Conservation (phyloP, 768 basidiomycete species). For the Boletus pseudopeckii region DNA sequence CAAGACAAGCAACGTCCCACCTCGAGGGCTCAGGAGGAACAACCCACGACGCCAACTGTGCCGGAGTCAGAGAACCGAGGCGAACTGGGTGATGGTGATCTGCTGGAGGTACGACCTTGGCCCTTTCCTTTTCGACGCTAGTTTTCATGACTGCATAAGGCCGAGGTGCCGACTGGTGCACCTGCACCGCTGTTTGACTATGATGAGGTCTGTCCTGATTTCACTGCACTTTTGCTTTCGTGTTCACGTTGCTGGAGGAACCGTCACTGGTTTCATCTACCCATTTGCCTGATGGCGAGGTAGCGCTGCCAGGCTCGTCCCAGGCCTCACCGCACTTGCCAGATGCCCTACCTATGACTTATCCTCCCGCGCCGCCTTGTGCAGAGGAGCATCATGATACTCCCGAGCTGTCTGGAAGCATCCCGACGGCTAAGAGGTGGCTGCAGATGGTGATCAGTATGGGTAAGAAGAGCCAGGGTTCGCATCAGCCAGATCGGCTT, state of each 20-base stretch:
- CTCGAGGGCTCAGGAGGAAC: no score
- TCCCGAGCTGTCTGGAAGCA: background rate
- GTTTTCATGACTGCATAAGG: background rate
- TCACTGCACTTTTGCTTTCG: background rate
- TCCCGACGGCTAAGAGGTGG: background rate
- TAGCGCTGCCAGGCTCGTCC: background rate
- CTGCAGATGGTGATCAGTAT: background rate
- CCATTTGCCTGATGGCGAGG: background rate
- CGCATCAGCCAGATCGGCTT: background rate
- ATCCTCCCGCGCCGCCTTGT: background rate
- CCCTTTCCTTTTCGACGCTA: background rate
- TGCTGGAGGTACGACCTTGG: background rate
- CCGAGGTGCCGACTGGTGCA: background rate
- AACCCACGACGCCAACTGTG: background rate
- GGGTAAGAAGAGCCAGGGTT: background rate
- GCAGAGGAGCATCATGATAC: no score
- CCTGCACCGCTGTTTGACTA: background rate
- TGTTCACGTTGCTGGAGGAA: background rate
- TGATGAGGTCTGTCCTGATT: background rate
- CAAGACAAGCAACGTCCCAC: no score
- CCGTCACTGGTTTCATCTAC: background rate
- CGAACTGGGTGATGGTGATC: background rate
- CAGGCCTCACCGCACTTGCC: background rate
- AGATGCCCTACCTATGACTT: background rate
- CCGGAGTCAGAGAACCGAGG: background rate